Evolutionary conservation across 2,329 filamentous ascomycete species (phyloP).

Genomic region (Myriosclerotinia curreyana): DNA sequence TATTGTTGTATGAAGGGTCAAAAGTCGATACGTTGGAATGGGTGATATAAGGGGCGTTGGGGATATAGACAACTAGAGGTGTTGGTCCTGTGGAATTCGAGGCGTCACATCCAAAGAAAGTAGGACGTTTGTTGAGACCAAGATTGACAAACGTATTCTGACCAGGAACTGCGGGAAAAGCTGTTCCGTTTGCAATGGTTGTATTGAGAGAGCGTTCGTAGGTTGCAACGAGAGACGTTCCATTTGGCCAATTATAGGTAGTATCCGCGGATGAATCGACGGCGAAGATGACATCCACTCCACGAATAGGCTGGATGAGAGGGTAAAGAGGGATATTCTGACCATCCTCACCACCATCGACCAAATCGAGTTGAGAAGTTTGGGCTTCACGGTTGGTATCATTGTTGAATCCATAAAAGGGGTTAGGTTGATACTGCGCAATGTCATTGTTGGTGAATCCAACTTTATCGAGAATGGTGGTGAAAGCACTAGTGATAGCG

Average conservation of each 20-base stretch:
- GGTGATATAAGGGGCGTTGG: constrained; percentile 77
- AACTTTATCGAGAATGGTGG: constrained; percentile 53
- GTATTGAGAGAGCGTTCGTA: constrained; percentile 62
- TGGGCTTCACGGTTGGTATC: constrained; percentile 56
- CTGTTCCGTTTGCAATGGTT: constrained; percentile 61
- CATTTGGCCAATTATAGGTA: constrained; percentile 68
- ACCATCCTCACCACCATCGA: constrained; percentile 74
- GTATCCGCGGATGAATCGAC: constrained; percentile 77
- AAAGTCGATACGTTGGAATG: constrained; percentile 80
- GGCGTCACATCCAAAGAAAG: constrained; percentile 76
- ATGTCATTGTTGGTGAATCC: constrained; percentile 66
- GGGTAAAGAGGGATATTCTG: constrained; percentile 80
- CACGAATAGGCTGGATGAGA: constrained; percentile 68
- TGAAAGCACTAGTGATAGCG: constrained; percentile 50
- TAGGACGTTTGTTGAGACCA: constrained; percentile 68
- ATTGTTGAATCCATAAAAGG: constrained; percentile 66
- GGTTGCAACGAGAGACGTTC: constrained; percentile 69
- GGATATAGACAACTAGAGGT: constrained; percentile 82
- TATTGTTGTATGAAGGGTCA: constrained; percentile 59
- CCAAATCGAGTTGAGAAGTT: constrained; percentile 59
- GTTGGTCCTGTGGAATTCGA: constrained; percentile 56
- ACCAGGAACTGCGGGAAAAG: constrained; percentile 71
- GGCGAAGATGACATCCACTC: constrained; percentile 78
- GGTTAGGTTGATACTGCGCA: constrained; percentile 71
- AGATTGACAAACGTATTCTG: constrained; percentile 76